Evolutionary conservation across 2,329 filamentous ascomycete genomes (phyloP).

Genomic region (Ophiocordyceps camponoti-floridani): DNA sequence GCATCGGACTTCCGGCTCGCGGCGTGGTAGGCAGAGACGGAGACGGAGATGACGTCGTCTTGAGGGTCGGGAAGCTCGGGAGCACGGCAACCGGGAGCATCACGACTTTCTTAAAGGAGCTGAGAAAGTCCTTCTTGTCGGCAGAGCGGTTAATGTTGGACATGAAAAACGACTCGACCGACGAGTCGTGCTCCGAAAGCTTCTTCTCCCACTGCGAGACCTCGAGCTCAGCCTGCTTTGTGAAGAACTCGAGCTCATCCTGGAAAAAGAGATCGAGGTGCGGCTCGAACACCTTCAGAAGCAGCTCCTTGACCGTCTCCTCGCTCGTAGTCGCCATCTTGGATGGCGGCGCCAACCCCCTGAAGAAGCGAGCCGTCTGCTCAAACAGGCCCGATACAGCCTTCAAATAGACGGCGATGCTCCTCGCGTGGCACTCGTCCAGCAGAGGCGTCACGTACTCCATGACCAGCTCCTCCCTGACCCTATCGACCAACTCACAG

Average conservation of each 20-base stretch:
- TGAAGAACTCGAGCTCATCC: slow-evolving; percentile 80
- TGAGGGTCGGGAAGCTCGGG: slow-evolving; percentile 34
- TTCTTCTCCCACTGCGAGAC: slow-evolving; percentile 84
- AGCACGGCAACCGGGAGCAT: slow-evolving; percentile 97
- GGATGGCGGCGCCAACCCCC: slow-evolving; percentile 49
- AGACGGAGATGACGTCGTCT: slow-evolving; percentile 10
- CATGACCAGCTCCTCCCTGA: slow-evolving; percentile 67
- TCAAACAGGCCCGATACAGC: slow-evolving; percentile 78
- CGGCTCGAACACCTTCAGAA: slow-evolving; percentile 65
- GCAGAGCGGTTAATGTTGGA: slow-evolving; percentile 84
- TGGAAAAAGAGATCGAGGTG: slow-evolving; percentile 88
- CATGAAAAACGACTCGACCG: slow-evolving; percentile 89
- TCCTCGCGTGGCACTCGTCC: slow-evolving; percentile 67
- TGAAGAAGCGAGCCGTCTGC: slow-evolving; percentile 63
- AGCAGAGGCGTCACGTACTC: slow-evolving; percentile 77
- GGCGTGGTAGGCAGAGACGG: slow-evolving; percentile 21
- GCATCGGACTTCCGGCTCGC: slow-evolving; percentile 30
- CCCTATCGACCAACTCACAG: slow-evolving; percentile 61
- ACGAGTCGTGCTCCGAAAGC: slow-evolving; percentile 76
- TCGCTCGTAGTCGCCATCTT: slow-evolving; percentile 41
- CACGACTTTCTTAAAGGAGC: slow-evolving; percentile 93
- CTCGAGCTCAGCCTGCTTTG: slow-evolving; percentile 53
- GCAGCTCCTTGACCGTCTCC: slow-evolving; percentile 47
- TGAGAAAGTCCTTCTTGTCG: slow-evolving; percentile 90
- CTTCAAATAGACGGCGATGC: slow-evolving; percentile 62